These are phyloP conservation scores for Bodo saltans DNA, from an alignment of 78 protist genomes.

Conservation along the genomic window DNA sequence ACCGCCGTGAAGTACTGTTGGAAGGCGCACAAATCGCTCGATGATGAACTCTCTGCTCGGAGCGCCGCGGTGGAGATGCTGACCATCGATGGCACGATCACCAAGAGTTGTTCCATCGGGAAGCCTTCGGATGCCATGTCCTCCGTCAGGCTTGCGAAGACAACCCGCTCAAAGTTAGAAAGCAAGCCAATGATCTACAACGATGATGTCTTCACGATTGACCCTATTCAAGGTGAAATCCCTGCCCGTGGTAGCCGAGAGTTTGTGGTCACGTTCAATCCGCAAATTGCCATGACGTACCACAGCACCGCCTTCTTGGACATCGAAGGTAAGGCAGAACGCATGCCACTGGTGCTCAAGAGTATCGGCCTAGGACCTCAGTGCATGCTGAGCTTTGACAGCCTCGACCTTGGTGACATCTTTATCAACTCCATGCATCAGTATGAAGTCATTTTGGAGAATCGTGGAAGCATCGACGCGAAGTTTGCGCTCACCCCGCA, in stretches of 20 bases:
- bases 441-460: slow-evolving; percentile 40
- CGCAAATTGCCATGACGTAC: slow-evolving; percentile 3
- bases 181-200: neutral
- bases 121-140: neutral
- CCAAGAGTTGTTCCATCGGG: neutral
- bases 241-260: slow-evolving; percentile 28
- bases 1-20: slow-evolving; percentile 8
- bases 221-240: slow-evolving; percentile 49
- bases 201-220: slow-evolving; percentile 42
- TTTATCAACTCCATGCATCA: slow-evolving; percentile 39
- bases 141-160: neutral
- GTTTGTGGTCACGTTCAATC: slow-evolving; percentile 36
- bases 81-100: neutral
- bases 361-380: slow-evolving; percentile 55
- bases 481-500: slow-evolving; percentile 11
- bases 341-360: slow-evolving; percentile 48
- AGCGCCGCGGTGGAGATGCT: neutral
- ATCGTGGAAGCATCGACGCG: slow-evolving; percentile 44
- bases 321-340: slow-evolving; percentile 39
- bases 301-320: slow-evolving; percentile 37
- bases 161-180: neutral
- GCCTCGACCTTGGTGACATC: slow-evolving; percentile 59
- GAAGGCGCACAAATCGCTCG: slow-evolving; percentile 15
- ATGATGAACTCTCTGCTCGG: slow-evolving; percentile 19
- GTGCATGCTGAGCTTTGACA: slow-evolving; percentile 25